Evolutionary conservation across 2,329 filamentous ascomycete genomes (phyloP).

Genomic region (Paramyrothecium roridum): DNA sequence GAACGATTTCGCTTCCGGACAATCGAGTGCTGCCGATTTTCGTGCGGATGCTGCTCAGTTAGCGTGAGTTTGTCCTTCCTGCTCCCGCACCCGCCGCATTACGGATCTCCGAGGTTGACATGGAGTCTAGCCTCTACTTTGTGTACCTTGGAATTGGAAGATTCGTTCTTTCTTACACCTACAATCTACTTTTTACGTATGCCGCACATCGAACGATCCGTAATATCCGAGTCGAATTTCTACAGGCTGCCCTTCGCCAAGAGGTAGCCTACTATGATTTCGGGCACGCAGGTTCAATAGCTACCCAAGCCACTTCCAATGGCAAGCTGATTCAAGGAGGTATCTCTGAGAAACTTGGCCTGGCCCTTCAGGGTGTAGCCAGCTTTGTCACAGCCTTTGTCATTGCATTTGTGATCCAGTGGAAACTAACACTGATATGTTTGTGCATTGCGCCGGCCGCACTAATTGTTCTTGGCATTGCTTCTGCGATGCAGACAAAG

Average conservation of each 20-base stretch:
- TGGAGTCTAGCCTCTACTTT: constrained; percentile 15
- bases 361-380: constrained; percentile 20
- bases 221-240: constrained; percentile 38
- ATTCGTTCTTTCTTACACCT: constrained; percentile 18
- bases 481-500: constrained; percentile 6
- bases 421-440: constrained; percentile 36
- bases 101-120: constrained; percentile 1
- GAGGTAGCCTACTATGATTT: constrained; percentile 43
- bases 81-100: too few species aligned
- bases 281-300: constrained; percentile 27
- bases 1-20: not conserved
- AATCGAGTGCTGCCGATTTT: not conserved
- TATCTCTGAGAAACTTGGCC: constrained; percentile 26
- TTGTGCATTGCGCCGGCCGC: too few species aligned
- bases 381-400: constrained; percentile 23
- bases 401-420: constrained; percentile 31
- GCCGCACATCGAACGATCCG: constrained; percentile 43
- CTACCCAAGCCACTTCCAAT: constrained; percentile 36
- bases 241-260: constrained; percentile 41
- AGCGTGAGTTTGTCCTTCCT: not conserved
- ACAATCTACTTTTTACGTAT: constrained; percentile 35
- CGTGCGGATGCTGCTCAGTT: not conserved
- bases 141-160: constrained; percentile 20
- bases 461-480: constrained; percentile 7
- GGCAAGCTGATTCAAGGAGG: constrained; percentile 30